Evolutionary conservation across 768 basidiomycete species (phyloP).

Genomic region (Candolleomyces eurysporus): DNA sequence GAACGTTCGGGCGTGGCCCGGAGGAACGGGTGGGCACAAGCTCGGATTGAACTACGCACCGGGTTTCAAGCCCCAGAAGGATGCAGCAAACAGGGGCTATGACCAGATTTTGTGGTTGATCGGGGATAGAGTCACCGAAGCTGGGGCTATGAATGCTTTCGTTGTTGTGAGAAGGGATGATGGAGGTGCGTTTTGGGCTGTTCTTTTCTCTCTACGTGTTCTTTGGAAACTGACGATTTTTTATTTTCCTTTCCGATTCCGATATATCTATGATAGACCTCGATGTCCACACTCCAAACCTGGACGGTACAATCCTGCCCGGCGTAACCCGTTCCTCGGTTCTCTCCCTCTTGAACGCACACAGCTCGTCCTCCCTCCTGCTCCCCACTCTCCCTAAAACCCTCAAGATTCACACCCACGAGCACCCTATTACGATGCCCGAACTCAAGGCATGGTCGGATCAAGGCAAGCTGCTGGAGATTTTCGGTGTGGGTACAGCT

Average conservation of each 20-base stretch:
- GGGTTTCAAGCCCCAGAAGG: slow-evolving; percentile 59
- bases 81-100: slow-evolving; percentile 67
- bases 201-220: background rate
- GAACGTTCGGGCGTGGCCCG: slow-evolving; percentile 47
- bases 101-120: slow-evolving; percentile 90
- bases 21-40: slow-evolving; percentile 79
- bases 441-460: slow-evolving; percentile 62
- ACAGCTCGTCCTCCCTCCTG: slow-evolving; percentile 42
- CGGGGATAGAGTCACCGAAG: slow-evolving; percentile 69
- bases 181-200: slow-evolving; percentile 42
- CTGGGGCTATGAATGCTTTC: slow-evolving; percentile 94
- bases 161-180: slow-evolving; percentile 71
- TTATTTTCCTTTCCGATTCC: background rate
- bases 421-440: slow-evolving; percentile 72
- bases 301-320: slow-evolving; percentile 91
- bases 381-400: slow-evolving; percentile 50
- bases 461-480: slow-evolving; percentile 70
- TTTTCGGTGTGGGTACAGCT: slow-evolving; percentile 85
- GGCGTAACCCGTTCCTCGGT: slow-evolving; percentile 90
- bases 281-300: slow-evolving; percentile 84
- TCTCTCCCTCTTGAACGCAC: slow-evolving; percentile 65
- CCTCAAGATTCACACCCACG: slow-evolving; percentile 52
- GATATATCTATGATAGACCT: slow-evolving; percentile 37
- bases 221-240: too few species aligned
- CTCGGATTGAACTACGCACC: slow-evolving; percentile 68